Evolutionary conservation across 805 yeast genomes (phyloP).

Genomic region (Metschnikowia noctiluminum): DNA sequence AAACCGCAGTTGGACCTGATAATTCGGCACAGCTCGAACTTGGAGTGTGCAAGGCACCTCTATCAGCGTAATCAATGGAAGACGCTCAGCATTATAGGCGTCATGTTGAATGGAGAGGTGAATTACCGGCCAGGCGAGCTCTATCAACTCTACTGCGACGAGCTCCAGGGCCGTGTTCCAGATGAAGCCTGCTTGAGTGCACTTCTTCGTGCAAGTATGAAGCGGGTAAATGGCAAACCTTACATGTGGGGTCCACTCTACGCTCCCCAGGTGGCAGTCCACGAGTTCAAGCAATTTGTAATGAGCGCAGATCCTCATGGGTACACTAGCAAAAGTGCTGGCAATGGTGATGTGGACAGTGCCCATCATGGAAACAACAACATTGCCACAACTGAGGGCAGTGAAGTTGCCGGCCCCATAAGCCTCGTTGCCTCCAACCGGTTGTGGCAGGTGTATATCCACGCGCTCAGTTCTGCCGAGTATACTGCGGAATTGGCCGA

Average conservation of each 20-base stretch:
- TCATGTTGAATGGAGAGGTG: slow-evolving; percentile 38
- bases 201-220: slow-evolving; percentile 47
- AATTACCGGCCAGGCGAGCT: slow-evolving; percentile 25
- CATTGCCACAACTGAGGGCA: neutral
- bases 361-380: too few relatives aligned
- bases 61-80: slow-evolving; percentile 23
- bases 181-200: slow-evolving; percentile 37
- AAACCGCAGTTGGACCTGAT: slow-evolving; percentile 15
- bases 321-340: slow-evolving; percentile 2
- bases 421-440: slow-evolving; percentile 26
- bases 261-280: slow-evolving; percentile 60
- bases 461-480: slow-evolving; percentile 44
- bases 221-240: slow-evolving; percentile 15
- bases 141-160: slow-evolving; percentile 27
- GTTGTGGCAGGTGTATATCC: slow-evolving; percentile 53
- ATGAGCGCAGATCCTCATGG: neutral
- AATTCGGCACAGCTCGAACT: slow-evolving; percentile 9
- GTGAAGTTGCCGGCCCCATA: slow-evolving; percentile 4
- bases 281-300: slow-evolving; percentile 50
- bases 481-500: slow-evolving; percentile 48
- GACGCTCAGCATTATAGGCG: slow-evolving; percentile 28
- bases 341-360: too few relatives aligned
- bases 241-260: slow-evolving; percentile 48
- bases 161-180: slow-evolving; percentile 22
- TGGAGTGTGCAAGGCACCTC: slow-evolving; percentile 26